Evolutionary conservation across 768 basidiomycete species (phyloP).

Genomic region (Mycena maculata): DNA sequence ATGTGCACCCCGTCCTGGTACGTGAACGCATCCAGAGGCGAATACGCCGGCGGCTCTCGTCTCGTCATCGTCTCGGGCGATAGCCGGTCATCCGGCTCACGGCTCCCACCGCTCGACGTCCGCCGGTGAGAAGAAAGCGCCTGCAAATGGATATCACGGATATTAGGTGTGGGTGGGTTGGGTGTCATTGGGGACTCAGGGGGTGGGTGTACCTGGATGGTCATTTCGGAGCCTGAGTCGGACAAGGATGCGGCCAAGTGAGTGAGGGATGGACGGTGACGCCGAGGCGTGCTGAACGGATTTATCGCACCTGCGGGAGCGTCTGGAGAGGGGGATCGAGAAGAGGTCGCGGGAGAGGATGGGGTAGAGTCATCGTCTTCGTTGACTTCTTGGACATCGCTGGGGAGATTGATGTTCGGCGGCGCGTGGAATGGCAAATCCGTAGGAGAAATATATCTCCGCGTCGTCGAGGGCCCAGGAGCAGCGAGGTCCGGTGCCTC

Average conservation of each 20-base stretch:
- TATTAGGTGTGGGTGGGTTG: constrained; percentile 88
- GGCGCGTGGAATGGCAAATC: constrained; percentile 71
- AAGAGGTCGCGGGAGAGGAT: constrained; percentile 58
- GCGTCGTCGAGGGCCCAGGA: constrained; percentile 64
- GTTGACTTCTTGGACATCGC: constrained; percentile 41
- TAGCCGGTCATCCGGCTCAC: constrained; percentile 44
- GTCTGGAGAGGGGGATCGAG: constrained; percentile 72
- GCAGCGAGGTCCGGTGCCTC: constrained; percentile 57
- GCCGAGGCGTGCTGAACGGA: constrained; percentile 81
- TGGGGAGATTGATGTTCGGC: constrained; percentile 59
- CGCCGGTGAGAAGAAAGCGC: constrained; percentile 64
- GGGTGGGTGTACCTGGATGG: constrained; percentile 78
- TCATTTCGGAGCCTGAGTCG: constrained; percentile 74
- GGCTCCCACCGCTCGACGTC: constrained; percentile 47
- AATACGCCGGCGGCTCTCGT: constrained; percentile 87
- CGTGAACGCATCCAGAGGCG: constrained; percentile 86
- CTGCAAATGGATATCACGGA: constrained; percentile 84
- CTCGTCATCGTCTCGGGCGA: constrained; percentile 55
- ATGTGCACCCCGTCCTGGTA: constrained; percentile 93
- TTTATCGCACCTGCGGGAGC: constrained; percentile 82
- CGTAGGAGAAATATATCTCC: constrained; percentile 70
- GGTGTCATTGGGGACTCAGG: constrained; percentile 84
- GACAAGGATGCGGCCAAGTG: constrained; percentile 69
- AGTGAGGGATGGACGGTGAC: constrained; percentile 74
- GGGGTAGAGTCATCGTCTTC: constrained; percentile 42